Conservation (phyloP, 1,284 basidiomycete species). For the Ganoderma boninense region DNA sequence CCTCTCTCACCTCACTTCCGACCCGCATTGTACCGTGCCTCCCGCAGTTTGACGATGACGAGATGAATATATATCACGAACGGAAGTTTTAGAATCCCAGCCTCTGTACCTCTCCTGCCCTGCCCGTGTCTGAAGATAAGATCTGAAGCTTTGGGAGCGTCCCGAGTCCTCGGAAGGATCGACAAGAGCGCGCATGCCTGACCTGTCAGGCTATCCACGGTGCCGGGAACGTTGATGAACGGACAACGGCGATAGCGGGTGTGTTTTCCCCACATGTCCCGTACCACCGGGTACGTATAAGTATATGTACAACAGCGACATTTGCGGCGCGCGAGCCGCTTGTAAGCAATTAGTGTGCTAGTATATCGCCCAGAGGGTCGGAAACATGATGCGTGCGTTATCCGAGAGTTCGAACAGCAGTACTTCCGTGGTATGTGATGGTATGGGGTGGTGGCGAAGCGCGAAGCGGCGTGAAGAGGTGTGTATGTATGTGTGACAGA, state of each 20-base stretch:
- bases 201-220: not conserved
- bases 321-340: conserved; percentile 21
- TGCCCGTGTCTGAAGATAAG: not conserved
- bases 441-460: conserved; percentile 1
- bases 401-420: conserved; percentile 18
- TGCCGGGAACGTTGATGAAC: not conserved
- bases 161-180: not conserved
- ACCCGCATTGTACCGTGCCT: conserved; percentile 35
- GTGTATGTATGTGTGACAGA: not conserved
- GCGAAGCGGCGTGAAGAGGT: not conserved
- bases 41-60: conserved; percentile 24
- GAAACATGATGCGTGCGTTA: conserved; percentile 27
- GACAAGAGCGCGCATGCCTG: not conserved
- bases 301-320: conserved; percentile 32
- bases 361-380: conserved; percentile 25
- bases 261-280: conserved; percentile 20
- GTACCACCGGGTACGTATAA: conserved; percentile 32
- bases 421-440: conserved; percentile 19
- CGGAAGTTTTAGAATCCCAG: conserved; percentile 16
- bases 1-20: conserved; percentile 4
- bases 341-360: conserved; percentile 34
- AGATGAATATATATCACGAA: conserved; percentile 28
- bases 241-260: conserved; percentile 5
- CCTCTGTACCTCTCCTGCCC: not conserved
- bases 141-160: not conserved